A percentile compares a stretch with the other conserved stretches of the same genome.
Conservation (phyloP, 2,329 filamentous ascomycete species). For the Trichoderma sp. region DNA sequence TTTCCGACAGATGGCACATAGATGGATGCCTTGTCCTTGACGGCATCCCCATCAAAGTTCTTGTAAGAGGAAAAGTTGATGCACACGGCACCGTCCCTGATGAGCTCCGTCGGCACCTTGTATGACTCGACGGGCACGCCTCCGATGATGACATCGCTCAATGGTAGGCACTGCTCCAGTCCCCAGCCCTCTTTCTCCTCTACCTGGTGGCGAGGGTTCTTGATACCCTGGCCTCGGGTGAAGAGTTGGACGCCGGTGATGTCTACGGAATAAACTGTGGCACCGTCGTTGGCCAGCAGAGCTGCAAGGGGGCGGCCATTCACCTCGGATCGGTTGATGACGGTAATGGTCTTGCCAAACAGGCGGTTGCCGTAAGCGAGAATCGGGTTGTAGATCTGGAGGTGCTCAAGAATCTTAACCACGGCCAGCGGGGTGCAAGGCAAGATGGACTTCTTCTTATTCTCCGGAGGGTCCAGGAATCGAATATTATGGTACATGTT, state of each 20-base stretch:
- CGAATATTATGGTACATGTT: conserved; percentile 99
- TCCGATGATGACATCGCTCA: conserved; percentile 92
- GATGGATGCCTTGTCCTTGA: conserved; percentile 94
- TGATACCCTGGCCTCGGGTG: conserved; percentile 82
- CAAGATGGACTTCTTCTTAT: conserved; percentile 83
- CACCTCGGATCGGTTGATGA: conserved; percentile 95
- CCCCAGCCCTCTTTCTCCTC: conserved; percentile 77
- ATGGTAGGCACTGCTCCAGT: conserved; percentile 74
- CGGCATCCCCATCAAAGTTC: conserved; percentile 80
- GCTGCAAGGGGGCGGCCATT: conserved; percentile 91
- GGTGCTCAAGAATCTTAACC: conserved; percentile 93
- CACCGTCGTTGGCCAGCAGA: conserved; percentile 91
- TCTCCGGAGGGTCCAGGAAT: conserved; percentile 76
- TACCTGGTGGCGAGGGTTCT: conserved; percentile 81
- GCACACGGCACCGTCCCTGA: conserved; percentile 92
- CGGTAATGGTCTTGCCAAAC: conserved; percentile 90
- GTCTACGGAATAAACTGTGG: conserved; percentile 92
- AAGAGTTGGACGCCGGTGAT: conserved; percentile 89
- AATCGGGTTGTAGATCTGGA: conserved; percentile 95
- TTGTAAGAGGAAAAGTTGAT: conserved; percentile 97
- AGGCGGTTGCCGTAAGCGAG: conserved; percentile 88
- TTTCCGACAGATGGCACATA: conserved; percentile 97
- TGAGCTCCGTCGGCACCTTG: conserved; percentile 80
- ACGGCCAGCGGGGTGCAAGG: conserved; percentile 95
- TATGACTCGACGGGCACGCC: conserved; percentile 85